phyloP scores from a whole-genome alignment of 2,329 filamentous ascomycete genomes.

The Colletotrichum karsti region DNA sequence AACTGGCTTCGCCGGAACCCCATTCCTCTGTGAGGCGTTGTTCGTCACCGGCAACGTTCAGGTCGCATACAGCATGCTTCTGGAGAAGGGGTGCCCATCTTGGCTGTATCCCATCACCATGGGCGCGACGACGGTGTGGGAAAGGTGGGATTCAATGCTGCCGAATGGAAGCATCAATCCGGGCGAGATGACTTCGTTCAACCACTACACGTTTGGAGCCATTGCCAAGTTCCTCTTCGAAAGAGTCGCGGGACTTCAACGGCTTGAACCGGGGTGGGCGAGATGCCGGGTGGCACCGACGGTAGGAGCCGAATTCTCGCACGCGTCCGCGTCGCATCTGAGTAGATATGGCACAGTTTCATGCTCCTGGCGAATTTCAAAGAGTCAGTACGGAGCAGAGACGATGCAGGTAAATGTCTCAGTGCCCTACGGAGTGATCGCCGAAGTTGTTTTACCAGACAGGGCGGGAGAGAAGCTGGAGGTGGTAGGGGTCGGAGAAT shows the following conservation, averaged over 20 bases:
- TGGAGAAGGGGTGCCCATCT: conserved; percentile 42
- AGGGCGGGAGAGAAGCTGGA: neutral
- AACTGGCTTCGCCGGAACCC: conserved; percentile 35
- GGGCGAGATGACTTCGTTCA: conserved; percentile 50
- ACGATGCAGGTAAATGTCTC: neutral
- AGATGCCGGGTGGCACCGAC: neutral
- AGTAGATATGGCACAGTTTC: conserved; percentile 2
- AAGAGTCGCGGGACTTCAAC: conserved; percentile 33
- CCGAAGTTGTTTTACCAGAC: conserved; percentile 16
- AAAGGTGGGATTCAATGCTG: conserved; percentile 51
- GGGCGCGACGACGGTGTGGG: conserved; percentile 51
- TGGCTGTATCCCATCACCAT: conserved; percentile 49
- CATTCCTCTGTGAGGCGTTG: conserved; percentile 30
- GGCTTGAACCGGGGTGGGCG: conserved; percentile 35
- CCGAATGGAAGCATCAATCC: conserved; percentile 47
- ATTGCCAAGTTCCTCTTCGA: conserved; percentile 47
- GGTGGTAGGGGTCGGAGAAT: neutral
- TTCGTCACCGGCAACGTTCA: conserved; percentile 11
- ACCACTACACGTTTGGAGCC: conserved; percentile 50
- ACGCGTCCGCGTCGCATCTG: neutral
- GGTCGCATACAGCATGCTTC: conserved; percentile 45
- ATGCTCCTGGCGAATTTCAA: neutral
- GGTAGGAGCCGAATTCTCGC: neutral
- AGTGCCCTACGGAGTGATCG: conserved; percentile 6
- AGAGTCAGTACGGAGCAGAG: neutral